These are phyloP conservation scores for Candolleomyces eurysporus DNA, from an alignment of 768 basidiomycete species.

Conservation along the genomic window DNA sequence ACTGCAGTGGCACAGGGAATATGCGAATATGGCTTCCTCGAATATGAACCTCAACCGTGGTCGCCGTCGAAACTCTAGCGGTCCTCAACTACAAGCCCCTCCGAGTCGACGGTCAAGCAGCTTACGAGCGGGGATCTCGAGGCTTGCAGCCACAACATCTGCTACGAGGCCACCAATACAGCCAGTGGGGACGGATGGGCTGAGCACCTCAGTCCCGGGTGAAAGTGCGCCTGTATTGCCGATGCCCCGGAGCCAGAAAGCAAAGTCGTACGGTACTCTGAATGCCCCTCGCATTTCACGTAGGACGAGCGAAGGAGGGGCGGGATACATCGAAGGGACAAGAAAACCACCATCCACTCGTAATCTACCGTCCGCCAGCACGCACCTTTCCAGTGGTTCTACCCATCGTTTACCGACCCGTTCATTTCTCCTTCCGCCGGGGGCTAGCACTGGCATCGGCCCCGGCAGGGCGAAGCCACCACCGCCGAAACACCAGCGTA, in stretches of 20 bases:
- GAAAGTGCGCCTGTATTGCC: not conserved
- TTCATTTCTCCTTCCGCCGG: not conserved
- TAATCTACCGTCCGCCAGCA: not conserved
- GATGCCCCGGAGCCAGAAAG: not conserved
- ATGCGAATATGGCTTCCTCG: not conserved
- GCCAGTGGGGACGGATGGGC: too few relatives aligned
- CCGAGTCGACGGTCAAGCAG: not conserved
- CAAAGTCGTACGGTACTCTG: not conserved
- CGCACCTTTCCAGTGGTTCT: not conserved
- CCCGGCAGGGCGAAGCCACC: conserved; percentile 21
- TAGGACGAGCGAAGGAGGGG: not conserved
- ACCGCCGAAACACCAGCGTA: conserved; percentile 62
- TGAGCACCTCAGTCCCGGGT: conserved; percentile 1
- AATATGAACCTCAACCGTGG: not conserved
- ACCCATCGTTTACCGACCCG: not conserved
- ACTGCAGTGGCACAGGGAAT: not conserved
- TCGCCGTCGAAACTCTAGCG: not conserved
- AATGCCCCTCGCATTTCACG: not conserved
- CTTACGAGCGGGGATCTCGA: not conserved
- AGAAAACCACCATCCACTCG: not conserved
- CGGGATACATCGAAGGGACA: not conserved
- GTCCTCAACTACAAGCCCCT: conserved; percentile 1
- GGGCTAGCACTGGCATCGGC: not conserved
- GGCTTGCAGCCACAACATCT: not conserved
- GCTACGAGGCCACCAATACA: not conserved